Evolutionary conservation across 768 basidiomycete genomes (phyloP), one percentile per base, ranked within the genome.

Genomic region (Leccinum ochraceum): DNA sequence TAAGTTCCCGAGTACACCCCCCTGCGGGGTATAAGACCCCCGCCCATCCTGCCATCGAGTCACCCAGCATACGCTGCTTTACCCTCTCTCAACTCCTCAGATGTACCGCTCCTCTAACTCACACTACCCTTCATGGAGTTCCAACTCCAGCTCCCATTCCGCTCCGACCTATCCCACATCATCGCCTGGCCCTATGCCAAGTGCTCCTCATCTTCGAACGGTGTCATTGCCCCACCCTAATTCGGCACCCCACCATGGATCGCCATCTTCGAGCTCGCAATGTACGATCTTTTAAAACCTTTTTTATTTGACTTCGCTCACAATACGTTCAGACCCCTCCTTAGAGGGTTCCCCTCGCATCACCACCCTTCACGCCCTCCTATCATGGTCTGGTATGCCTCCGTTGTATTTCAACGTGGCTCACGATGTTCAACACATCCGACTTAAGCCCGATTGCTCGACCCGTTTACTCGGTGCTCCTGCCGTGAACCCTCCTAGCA

Each of bases 221-320:
- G 72, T 74, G 5, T 69, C 74, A 14, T 34, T 74, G 17, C 73
- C 73, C 10, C 74, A 74, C 54, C 73, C 73, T 11, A 74, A 74
- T 48, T 64, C 74, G 8, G 53, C 67, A 16, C 62, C 63, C 3
- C 32, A 22, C n/a, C 30, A 72, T 39, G 34, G 60, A 7, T 62
- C 72, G 1, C 44, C 60, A n/a, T 58, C 72, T 20, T 57, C 67
- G 20, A 26, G 56, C 16, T 56, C 70, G 3, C 57, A 56, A 5
- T 53, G 74, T 75, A 60, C 5, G 74, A 22, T 49, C 46, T 26
- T 3, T 9, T 7, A 13, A 5, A 30, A 13, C 6, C 20, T n/a
- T 6, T 13, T 20, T 36, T 2, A 30, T 44, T 5, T 46, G 13
- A 42, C 49, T 20, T 50, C 39, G 17, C 62, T 71, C 26, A 65